Percentiles rank a stretch among this genome's conserved stretches.
These are phyloP conservation scores for Taphrina confusa DNA, from an alignment of 1,139 yeast species.

Conservation along the genomic window DNA sequence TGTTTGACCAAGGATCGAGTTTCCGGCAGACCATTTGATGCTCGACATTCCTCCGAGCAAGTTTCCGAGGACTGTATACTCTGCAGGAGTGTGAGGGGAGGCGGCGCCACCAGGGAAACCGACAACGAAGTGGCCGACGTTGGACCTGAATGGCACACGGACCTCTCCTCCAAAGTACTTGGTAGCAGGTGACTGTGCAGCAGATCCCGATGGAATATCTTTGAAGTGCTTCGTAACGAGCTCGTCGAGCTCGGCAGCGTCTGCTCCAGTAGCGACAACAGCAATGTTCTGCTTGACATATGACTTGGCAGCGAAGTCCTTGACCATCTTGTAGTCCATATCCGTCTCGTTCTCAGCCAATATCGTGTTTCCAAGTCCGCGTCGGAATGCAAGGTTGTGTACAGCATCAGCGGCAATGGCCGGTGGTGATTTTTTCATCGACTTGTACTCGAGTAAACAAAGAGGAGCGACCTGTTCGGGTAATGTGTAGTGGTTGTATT, in stretches of 20 bases:
- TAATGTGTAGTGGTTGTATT: slow-evolving; percentile 54
- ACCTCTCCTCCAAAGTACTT: slow-evolving; percentile 65
- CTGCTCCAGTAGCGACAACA: slow-evolving; percentile 73
- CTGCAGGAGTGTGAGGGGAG: slow-evolving; percentile 52
- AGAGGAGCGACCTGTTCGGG: slow-evolving; percentile 79
- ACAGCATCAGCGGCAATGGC: slow-evolving; percentile 74
- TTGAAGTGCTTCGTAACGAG: slow-evolving; percentile 70
- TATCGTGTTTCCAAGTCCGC: slow-evolving; percentile 84
- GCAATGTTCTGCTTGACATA: slow-evolving; percentile 72
- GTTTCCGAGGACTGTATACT: slow-evolving; percentile 71
- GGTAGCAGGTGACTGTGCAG: slow-evolving; percentile 53
- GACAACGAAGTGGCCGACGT: slow-evolving; percentile 66
- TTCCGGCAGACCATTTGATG: slow-evolving; percentile 55
- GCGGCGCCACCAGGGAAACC: slow-evolving; percentile 73
- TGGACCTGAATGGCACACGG: slow-evolving; percentile 69
- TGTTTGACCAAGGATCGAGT: slow-evolving; percentile 51
- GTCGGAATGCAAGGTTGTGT: slow-evolving; percentile 80
- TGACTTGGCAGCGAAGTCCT: slow-evolving; percentile 64
- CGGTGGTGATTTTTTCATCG: slow-evolving; percentile 56
- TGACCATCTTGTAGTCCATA: slow-evolving; percentile 66
- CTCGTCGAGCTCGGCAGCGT: slow-evolving; percentile 65
- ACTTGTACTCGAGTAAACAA: slow-evolving; percentile 56
- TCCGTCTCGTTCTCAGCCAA: slow-evolving; percentile 65
- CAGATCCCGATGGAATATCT: slow-evolving; percentile 57
- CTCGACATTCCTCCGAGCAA: slow-evolving; percentile 60